These are phyloP conservation scores for Phytophthora uliginosa DNA, from an alignment of 352 stramenopile species.

Conservation along the genomic window DNA sequence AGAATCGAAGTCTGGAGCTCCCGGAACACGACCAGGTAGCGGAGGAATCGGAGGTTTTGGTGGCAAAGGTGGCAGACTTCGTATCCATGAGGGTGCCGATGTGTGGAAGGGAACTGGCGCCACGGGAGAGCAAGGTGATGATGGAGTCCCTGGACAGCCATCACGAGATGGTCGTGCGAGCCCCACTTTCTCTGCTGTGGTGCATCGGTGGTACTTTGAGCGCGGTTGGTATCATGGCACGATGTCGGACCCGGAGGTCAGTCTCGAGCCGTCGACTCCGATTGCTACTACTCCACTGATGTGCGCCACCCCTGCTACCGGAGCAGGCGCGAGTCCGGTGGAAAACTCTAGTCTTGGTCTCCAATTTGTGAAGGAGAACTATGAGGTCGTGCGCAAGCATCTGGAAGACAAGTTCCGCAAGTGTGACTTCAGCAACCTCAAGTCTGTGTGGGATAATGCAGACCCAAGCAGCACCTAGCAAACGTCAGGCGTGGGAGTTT, in stretches of 20 bases:
- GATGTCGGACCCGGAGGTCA: neutral
- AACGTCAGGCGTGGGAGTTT: neutral
- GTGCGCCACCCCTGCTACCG: neutral
- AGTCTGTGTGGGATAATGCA: neutral
- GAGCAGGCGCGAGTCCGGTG: neutral
- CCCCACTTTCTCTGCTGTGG: neutral
- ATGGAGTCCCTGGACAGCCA: neutral
- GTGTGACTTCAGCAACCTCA: neutral
- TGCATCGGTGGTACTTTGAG: neutral
- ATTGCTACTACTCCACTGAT: neutral
- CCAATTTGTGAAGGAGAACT: neutral
- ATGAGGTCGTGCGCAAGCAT: neutral
- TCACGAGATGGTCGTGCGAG: neutral
- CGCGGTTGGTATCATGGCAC: neutral
- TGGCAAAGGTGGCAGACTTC: conserved; percentile 4
- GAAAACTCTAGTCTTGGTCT: neutral
- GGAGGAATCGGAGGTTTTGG: conserved; percentile 1
- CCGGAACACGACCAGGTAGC: neutral
- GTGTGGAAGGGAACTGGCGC: neutral
- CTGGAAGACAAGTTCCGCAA: neutral
- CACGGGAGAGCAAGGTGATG: neutral
- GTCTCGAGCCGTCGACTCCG: neutral
- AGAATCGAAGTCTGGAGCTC: neutral
- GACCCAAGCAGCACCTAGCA: neutral
- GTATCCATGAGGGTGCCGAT: neutral